Evolutionary conservation across 2,329 filamentous ascomycete genomes (phyloP), one percentile per base, ranked within the genome.

Genomic region (Podosphaera fusca): DNA sequence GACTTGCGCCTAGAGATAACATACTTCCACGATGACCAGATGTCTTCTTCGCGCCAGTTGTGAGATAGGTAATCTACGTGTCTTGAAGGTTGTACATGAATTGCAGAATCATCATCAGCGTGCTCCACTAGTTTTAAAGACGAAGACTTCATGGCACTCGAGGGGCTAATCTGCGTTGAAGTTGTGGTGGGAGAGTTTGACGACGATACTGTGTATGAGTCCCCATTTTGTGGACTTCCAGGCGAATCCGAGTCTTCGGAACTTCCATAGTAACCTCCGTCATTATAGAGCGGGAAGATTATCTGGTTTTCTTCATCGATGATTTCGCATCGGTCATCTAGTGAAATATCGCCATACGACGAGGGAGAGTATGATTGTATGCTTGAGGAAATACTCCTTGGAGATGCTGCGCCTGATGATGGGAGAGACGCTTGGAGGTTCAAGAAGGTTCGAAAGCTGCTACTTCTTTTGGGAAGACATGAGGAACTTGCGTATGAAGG

Each of bases 21-120:
- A 68, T 94, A 92, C 66, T 89, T 82, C 90, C 92, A 96, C 1
- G 90, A 95, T 5, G 86, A 84, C 89, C 89, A 95, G 14, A 96
- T 94, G 69, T 96, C 90, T 70, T 96, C 89, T 70, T 95, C 89
- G 60, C 77, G 81, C 90, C 90, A 96, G 60, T 92, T 81, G 67
- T 96, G 87, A 29, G 89, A 94, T 45, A 96, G 75, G 67, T 96
- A 96, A 71, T 96, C 96, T 60, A 96, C 70, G 58, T 96, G 90
- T 82, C 89, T 77, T 78, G 61, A 63, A 10, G 63, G 63, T 38
- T 60, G 56, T 8, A 54, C 57, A 38, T 56, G 46, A 74, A 14
- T 79, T 79, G 55, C 74, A 71, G 66, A 74, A 75, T 30, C 80
- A 79, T 38, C 75, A 72, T 70, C 75, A 69, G 57, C 70, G 56